These are phyloP conservation scores for Paraglomus brasilianum DNA, from an alignment of 192 early-diverging fungal species.

Conservation along the genomic window DNA sequence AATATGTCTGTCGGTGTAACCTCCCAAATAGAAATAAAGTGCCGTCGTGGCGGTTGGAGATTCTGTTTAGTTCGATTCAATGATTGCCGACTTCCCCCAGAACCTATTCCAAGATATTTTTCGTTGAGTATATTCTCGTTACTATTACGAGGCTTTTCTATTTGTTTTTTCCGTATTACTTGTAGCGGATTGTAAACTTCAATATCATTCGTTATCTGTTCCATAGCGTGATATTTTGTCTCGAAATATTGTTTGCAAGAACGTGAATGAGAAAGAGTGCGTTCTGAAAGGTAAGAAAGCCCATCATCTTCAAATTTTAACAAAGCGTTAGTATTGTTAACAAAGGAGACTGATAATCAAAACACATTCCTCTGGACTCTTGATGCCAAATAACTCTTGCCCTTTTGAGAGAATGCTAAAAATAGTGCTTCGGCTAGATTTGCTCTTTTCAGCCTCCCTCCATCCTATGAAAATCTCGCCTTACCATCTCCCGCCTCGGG, in stretches of 20 bases:
- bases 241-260: conserved; percentile 25
- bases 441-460: too few relatives aligned
- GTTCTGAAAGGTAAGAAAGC: not conserved
- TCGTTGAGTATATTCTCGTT: not conserved
- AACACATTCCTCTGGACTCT: too few relatives aligned
- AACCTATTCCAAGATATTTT: too few relatives aligned
- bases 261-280: not conserved
- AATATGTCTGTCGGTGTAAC: conserved; percentile 14
- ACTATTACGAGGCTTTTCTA: not conserved
- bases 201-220: conserved; percentile 14
- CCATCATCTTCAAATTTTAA: not conserved
- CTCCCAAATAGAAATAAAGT: conserved; percentile 7
- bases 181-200: conserved; percentile 15
- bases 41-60: not conserved
- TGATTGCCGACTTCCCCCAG: not conserved
- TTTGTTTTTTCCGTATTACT: not conserved
- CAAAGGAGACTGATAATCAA: too few relatives aligned
- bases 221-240: conserved; percentile 17
- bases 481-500: not conserved
- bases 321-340: conserved; percentile 8
- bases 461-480: not conserved
- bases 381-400: too few relatives aligned
- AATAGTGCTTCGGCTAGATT: too few relatives aligned
- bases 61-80: not conserved
- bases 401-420: too few relatives aligned